Evolutionary conservation across 75 land plant genomes (phyloP).

Genomic region (Gnetum montanum): DNA sequence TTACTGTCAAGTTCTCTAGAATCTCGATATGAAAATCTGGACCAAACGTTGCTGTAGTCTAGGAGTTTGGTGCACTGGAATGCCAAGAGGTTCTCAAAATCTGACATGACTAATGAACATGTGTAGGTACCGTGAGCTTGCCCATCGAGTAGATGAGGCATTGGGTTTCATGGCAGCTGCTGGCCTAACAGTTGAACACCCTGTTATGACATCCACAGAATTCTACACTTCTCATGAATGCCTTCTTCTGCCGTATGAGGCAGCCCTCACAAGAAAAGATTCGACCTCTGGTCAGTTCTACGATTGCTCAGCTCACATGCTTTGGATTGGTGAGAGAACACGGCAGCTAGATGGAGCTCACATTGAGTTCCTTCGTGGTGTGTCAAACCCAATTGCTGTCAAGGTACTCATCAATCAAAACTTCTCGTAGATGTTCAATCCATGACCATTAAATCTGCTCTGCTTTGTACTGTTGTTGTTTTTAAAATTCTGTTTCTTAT

Average conservation of each 20-base stretch:
- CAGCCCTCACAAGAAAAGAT: slow-evolving; percentile 38
- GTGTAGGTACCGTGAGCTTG: slow-evolving; percentile 44
- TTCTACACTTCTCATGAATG: slow-evolving; percentile 45
- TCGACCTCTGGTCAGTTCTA: slow-evolving; percentile 31
- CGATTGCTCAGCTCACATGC: slow-evolving; percentile 35
- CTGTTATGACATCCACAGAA: slow-evolving; percentile 18
- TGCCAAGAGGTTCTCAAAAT: no score
- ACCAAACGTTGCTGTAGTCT: no score
- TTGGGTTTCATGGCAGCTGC: slow-evolving; percentile 60
- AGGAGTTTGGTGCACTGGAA: no score
- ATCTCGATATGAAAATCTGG: no score
- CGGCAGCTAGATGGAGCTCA: slow-evolving; percentile 67
- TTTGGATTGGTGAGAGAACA: slow-evolving; percentile 53
- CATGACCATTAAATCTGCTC: not conserved
- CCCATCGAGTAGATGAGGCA: slow-evolving; percentile 58
- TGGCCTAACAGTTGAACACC: slow-evolving; percentile 32
- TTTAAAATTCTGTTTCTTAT: not conserved
- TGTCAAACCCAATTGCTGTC: slow-evolving; percentile 54
- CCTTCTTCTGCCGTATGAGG: slow-evolving; percentile 42
- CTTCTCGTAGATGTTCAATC: not conserved
- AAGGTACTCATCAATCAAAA: slow-evolving; percentile 30
- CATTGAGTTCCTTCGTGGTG: slow-evolving; percentile 52
- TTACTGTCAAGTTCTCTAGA: no score
- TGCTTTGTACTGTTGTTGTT: not conserved
- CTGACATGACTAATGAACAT: not conserved